Conservation (phyloP, 2,329 filamentous ascomycete species). For the Trichophyton mentagrophytes region DNA sequence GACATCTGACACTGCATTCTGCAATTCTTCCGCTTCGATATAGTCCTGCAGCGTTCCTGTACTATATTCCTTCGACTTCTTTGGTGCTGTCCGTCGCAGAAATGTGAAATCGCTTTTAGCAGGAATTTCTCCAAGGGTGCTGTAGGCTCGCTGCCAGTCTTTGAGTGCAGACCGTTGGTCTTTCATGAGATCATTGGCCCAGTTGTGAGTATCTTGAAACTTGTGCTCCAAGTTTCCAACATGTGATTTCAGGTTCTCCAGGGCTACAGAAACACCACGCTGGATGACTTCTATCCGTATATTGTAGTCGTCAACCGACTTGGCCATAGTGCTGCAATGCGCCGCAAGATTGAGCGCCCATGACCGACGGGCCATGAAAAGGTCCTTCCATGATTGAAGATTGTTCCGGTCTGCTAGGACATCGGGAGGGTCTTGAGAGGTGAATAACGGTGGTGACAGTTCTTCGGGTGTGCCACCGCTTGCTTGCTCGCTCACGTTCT, state of each 20-base stretch:
- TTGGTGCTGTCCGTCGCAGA: constrained; percentile 29
- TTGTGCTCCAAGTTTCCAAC: constrained; percentile 33
- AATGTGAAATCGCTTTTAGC: constrained; percentile 33
- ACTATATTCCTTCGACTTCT: constrained; percentile 31
- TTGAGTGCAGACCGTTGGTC: constrained; percentile 34
- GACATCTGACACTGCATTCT: constrained; percentile 56
- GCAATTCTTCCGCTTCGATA: constrained; percentile 59
- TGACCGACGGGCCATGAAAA: constrained; percentile 66
- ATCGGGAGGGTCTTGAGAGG: constrained; percentile 57
- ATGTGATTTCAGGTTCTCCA: constrained; percentile 54
- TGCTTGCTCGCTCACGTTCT: constrained; percentile 42
- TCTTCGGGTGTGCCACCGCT: constrained; percentile 37
- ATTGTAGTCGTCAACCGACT: constrained; percentile 44
- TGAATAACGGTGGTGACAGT: constrained; percentile 45
- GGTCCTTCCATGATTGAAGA: constrained; percentile 72
- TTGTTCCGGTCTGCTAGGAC: constrained; percentile 67
- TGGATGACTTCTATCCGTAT: constrained; percentile 42
- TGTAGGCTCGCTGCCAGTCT: constrained; percentile 30
- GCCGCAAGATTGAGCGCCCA: constrained; percentile 65
- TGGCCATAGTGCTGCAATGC: constrained; percentile 54
- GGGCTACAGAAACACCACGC: constrained; percentile 66
- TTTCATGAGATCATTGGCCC: constrained; percentile 33
- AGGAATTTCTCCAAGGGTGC: constrained; percentile 29
- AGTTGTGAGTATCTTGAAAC: constrained; percentile 35
- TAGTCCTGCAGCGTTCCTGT: constrained; percentile 59